Percentiles rank a stretch among this genome's conserved stretches.
Conservation (phyloP, 768 basidiomycete genomes). For the Mycena venus region DNA sequence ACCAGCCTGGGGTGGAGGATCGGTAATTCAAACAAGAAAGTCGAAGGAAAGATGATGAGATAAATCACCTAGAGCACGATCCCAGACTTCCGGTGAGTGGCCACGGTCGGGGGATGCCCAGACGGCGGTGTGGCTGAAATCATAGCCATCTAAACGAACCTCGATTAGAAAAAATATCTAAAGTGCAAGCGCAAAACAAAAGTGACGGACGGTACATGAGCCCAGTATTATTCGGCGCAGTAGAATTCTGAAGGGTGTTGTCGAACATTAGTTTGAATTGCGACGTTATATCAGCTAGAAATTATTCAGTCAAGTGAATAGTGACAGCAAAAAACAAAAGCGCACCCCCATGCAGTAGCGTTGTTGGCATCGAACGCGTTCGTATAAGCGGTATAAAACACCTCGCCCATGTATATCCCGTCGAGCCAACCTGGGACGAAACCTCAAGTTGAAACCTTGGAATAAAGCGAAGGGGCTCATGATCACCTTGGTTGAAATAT, state of each 20-base stretch:
- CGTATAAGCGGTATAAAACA: slow-evolving; percentile 50
- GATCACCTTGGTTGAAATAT: slow-evolving; percentile 61
- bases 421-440: slow-evolving; percentile 46
- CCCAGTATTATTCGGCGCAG: slow-evolving; percentile 54
- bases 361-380: slow-evolving; percentile 45
- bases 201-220: slow-evolving; percentile 52
- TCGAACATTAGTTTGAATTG: slow-evolving; percentile 61
- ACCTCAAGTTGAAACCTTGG: neutral
- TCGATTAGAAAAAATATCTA: neutral
- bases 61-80: slow-evolving; percentile 60
- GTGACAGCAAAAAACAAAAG: neutral
- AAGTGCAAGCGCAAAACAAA: neutral
- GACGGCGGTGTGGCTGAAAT: slow-evolving; percentile 54
- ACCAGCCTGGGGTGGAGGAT: slow-evolving; percentile 44
- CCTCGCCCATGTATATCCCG: slow-evolving; percentile 53
- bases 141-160: slow-evolving; percentile 54
- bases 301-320: neutral
- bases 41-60: slow-evolving; percentile 8
- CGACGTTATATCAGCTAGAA: slow-evolving; percentile 42
- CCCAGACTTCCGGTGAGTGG: slow-evolving; percentile 64
- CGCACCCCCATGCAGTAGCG: slow-evolving; percentile 45
- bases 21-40: neutral
- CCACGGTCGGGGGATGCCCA: slow-evolving; percentile 63
- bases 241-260: slow-evolving; percentile 55
- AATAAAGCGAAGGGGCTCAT: too few species aligned